phyloP scores from a whole-genome alignment of 2,329 filamentous ascomycete genomes.

The Cercospora zeina region DNA sequence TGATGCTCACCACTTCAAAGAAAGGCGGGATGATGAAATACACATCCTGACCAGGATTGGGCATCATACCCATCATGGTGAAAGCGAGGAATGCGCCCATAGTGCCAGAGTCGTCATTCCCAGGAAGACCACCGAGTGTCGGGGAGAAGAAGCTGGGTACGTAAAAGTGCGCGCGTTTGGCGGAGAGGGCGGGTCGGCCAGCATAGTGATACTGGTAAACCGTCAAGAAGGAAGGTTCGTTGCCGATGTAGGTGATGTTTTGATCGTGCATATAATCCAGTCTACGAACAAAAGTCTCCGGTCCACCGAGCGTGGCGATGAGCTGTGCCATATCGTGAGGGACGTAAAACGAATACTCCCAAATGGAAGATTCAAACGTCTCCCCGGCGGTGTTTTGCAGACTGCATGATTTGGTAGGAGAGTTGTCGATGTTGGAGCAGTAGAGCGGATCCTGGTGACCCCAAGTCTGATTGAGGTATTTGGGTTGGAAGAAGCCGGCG shows the following conservation, averaged over 20 bases:
- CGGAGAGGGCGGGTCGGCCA: slow-evolving; percentile 43
- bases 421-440: slow-evolving; percentile 46
- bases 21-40: slow-evolving; percentile 48
- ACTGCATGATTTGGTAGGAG: slow-evolving; percentile 42
- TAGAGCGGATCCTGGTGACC: slow-evolving; percentile 51
- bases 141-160: slow-evolving; percentile 44
- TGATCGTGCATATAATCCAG: slow-evolving; percentile 63
- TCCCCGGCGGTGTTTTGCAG: slow-evolving; percentile 56
- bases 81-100: slow-evolving; percentile 47
- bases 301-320: slow-evolving; percentile 58
- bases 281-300: slow-evolving; percentile 56
- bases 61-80: slow-evolving; percentile 46
- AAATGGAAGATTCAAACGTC: slow-evolving; percentile 70
- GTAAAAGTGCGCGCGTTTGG: slow-evolving; percentile 44
- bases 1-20: slow-evolving; percentile 43
- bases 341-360: slow-evolving; percentile 70
- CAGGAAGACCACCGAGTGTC: slow-evolving; percentile 41
- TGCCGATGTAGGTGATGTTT: slow-evolving; percentile 59
- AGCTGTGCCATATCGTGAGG: slow-evolving; percentile 59
- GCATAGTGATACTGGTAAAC: slow-evolving; percentile 47
- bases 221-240: slow-evolving; percentile 57
- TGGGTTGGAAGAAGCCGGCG: slow-evolving; percentile 66
- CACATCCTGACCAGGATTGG: slow-evolving; percentile 36
- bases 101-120: slow-evolving; percentile 37
- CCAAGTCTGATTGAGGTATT: slow-evolving; percentile 55